phyloP scores from a whole-genome alignment of 192 early-diverging fungal genomes.

The Linnemannia hyalina region DNA sequence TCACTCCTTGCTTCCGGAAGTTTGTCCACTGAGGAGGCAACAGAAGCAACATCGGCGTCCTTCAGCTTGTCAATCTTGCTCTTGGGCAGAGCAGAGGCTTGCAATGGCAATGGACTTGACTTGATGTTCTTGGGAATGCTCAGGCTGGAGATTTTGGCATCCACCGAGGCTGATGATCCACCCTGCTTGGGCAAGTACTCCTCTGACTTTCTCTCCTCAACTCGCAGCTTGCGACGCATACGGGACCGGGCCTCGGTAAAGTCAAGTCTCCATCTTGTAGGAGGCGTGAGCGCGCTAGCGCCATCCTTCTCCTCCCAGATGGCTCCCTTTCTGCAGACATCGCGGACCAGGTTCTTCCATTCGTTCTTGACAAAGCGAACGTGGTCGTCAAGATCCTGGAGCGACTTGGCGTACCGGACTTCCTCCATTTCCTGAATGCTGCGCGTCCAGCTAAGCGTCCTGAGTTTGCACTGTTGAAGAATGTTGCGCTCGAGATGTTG shows the following conservation, averaged over 20 bases:
- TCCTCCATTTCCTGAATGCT: slow-evolving; percentile 73
- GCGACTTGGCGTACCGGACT: slow-evolving; percentile 64
- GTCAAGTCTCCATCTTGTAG: slow-evolving; percentile 67
- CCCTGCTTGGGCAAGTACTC: slow-evolving; percentile 53
- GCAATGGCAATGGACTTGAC: slow-evolving; percentile 28
- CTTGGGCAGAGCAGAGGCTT: slow-evolving; percentile 19
- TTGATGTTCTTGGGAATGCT: slow-evolving; percentile 52
- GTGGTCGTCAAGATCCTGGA: slow-evolving; percentile 71
- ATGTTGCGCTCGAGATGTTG: slow-evolving; percentile 60
- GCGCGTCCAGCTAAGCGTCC: slow-evolving; percentile 65
- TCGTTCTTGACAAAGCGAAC: slow-evolving; percentile 71
- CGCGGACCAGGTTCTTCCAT: slow-evolving; percentile 68
- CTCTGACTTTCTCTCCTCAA: slow-evolving; percentile 48
- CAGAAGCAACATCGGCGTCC: slow-evolving; percentile 39
- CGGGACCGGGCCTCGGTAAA: slow-evolving; percentile 67
- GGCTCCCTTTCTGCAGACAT: slow-evolving; percentile 70
- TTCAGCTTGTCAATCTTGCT: slow-evolving; percentile 40
- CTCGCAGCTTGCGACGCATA: slow-evolving; percentile 51
- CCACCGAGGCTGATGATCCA: slow-evolving; percentile 35
- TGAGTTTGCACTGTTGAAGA: slow-evolving; percentile 63
- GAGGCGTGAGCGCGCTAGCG: slow-evolving; percentile 17
- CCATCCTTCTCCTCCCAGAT: slow-evolving; percentile 68
- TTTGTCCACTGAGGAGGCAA: slow-evolving; percentile 45
- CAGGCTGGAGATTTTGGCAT: slow-evolving; percentile 41
- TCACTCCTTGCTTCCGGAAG: slow-evolving; percentile 35